Evolutionary conservation across 495 filamentous ascomycete genomes (phyloP), one percentile per base, ranked within the genome.

Genomic region (Penicillium malachiteum): DNA sequence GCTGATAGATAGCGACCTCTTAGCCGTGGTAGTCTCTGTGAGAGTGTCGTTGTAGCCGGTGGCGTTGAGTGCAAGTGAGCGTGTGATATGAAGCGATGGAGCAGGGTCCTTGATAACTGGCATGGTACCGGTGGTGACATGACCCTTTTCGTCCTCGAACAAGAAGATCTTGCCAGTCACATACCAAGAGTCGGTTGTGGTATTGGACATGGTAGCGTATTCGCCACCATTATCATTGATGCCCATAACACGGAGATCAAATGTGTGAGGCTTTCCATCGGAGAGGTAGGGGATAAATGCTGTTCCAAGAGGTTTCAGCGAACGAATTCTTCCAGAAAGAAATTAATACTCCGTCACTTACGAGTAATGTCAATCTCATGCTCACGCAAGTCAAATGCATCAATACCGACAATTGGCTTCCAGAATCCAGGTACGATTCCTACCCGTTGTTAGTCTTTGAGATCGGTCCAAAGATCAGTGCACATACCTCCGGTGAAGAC

Each of bases 341-440:
- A 4, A 26, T 2, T 26, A 26, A 26, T 26, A 26, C 4, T 4
- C 4, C 21, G 21, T 26, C 21, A 26, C 41, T 44, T 44, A 44
- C 41, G 41, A 7, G 41, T 44, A 44, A 44, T 44, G 16, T 44
- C 41, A 21, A 44, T 44, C 18, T 44, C 41, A 44, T 44, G 41
- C 18, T 44, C 41, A 26, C 41, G 41, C 26, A 44, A 7, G 26
- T 44, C 41, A 21, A 44, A 44, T 44, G 41, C 41, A 44, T 44
- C 41, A 12, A 44, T 44, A 11, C 41, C 41, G 1, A 44, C 41
- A 12, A 44, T 44, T 5, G 41, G 41, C n/a, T 26, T 44, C 41
- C 41, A 44, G 0, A 44, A 44, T 44, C 41, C 41, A 9, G 41
- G 41, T 6, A 44, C 41, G 17, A 44, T 44, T 4, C 41, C 41